A percentile compares a stretch with the other conserved stretches of the same genome.
These are phyloP conservation scores for Niebla homalea DNA, from an alignment of 495 filamentous ascomycete species.

Conservation along the genomic window DNA sequence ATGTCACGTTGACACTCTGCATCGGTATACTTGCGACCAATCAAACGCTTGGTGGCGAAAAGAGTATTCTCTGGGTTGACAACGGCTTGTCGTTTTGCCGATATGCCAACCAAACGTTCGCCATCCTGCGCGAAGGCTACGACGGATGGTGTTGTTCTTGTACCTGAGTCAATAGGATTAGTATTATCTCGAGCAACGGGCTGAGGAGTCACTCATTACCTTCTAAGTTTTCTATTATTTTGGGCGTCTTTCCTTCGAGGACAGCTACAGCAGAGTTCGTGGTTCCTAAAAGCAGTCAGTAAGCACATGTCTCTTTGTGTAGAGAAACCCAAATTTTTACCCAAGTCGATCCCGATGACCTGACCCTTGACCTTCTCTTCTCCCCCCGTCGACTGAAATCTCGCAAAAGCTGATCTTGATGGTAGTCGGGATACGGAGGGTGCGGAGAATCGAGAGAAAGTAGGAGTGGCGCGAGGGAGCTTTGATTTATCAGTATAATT, in stretches of 20 bases:
- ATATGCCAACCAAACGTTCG: constrained; percentile 93
- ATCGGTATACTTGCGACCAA: constrained; percentile 96
- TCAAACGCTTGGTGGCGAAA: constrained; percentile 98
- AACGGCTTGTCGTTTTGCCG: constrained; percentile 96
- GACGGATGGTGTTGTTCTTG: constrained; percentile 90
- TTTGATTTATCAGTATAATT: constrained; percentile 23
- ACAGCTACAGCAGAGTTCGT: constrained; percentile 97
- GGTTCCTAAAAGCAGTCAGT: constrained; percentile 47
- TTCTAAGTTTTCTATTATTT: constrained; percentile 96
- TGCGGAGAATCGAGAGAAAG: constrained; percentile 24
- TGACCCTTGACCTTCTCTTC: constrained; percentile 85
- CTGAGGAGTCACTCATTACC: constrained; percentile 37
- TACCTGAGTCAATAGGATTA: constrained; percentile 42
- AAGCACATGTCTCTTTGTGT: not conserved
- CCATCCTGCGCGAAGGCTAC: constrained; percentile 96
- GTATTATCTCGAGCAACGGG: not conserved
- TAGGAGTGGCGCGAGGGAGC: constrained; percentile 53
- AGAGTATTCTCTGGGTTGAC: constrained; percentile 99
- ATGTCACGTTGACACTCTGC: constrained; percentile 94
- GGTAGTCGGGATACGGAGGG: constrained; percentile 6
- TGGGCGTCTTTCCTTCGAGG: constrained; percentile 91
- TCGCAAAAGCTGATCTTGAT: constrained; percentile 8
- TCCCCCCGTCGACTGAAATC: constrained; percentile 44
- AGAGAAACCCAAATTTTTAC: constrained; percentile 39
- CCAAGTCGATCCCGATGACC: constrained; percentile 98